Percentiles rank a stretch among this genome's conserved stretches.
Conservation (phyloP, 352 stramenopile genomes). For the Phytopythium aichiense region DNA sequence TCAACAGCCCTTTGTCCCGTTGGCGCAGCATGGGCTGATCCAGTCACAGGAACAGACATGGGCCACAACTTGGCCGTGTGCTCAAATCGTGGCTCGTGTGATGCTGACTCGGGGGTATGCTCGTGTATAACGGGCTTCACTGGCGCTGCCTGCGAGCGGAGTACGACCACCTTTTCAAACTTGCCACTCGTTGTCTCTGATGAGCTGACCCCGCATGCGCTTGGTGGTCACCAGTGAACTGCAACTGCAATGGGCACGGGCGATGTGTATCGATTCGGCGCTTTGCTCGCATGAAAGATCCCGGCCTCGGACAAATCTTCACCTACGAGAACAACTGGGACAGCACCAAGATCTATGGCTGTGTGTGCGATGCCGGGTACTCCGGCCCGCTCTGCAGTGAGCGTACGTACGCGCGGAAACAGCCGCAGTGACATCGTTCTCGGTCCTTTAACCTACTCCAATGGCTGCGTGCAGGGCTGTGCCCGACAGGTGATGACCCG, state of each 20-base stretch:
- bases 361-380: conserved; percentile 82
- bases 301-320: conserved; percentile 39
- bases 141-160: conserved; percentile 71
- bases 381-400: conserved; percentile 65
- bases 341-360: conserved; percentile 78
- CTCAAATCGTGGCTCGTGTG: conserved; percentile 78
- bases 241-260: conserved; percentile 71
- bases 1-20: conserved; percentile 50
- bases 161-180: conserved; percentile 20
- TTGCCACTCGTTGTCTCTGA: not conserved
- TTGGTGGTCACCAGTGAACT: conserved; percentile 38
- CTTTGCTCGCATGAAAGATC: conserved; percentile 55
- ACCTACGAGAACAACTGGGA: conserved; percentile 80
- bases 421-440: not conserved
- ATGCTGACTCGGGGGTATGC: conserved; percentile 55
- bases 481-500: conserved; percentile 82
- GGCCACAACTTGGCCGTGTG: conserved; percentile 88
- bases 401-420: conserved; percentile 20
- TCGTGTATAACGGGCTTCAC: conserved; percentile 69
- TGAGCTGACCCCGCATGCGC: not conserved
- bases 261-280: conserved; percentile 77
- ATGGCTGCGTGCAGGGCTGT: conserved; percentile 33
- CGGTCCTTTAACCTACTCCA: not conserved
- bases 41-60: conserved; percentile 41
- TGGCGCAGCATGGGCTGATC: conserved; percentile 67